Base-by-base conservation (phyloP, 2,329 filamentous ascomycete species). In the Neonectria sp. region DNA sequence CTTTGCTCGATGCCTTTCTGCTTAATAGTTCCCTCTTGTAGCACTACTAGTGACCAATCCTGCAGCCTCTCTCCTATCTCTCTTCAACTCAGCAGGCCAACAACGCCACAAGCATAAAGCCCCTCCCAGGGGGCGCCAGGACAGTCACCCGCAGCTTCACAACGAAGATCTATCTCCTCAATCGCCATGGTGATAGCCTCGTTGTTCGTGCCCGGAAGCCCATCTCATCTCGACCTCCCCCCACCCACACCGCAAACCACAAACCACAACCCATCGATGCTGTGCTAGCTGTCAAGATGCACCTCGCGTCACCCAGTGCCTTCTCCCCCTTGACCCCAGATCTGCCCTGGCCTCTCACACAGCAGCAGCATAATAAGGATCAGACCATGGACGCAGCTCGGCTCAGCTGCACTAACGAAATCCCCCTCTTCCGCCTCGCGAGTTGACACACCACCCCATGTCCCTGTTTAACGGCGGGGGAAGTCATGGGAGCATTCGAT, bases 191-290 rank as follows among this genome's bases (percentile, higher is more conserved):
- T 37, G 21, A 17, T 43, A 43, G 24, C 33, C 15, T 25, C 12
- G 13, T 21, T 45, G 31, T 37, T 33, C 56, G 51, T 52, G 52
- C 31, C 31, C 51, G 48, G 52, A 56, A 40, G 51, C 35, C 33
- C 57, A 25, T 60, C 45, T 13, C 53, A 55, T 43, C 52, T 43
- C 17, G 43, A 40, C 43, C 45, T 21, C 52, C 51, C 51, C 33
- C n/a, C 52, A 55, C 59, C 5, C 21, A 25, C 25, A 25, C 52
- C 29, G 21, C 27, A 21, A 58, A 13, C 27, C 9, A 24, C 6
- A 49, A 43, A 17, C 31, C 31, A 25, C 52, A 55, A 7, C 48
- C 8, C 49, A 51, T 37, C 17, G 33, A 35, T 35, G 51, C 15
- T 8, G 17, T 35, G 31, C 15, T 21, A 31, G 31, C 31, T 15